phyloP scores from a whole-genome alignment of 495 filamentous ascomycete species.

The Lasiosphaeria hispida region DNA sequence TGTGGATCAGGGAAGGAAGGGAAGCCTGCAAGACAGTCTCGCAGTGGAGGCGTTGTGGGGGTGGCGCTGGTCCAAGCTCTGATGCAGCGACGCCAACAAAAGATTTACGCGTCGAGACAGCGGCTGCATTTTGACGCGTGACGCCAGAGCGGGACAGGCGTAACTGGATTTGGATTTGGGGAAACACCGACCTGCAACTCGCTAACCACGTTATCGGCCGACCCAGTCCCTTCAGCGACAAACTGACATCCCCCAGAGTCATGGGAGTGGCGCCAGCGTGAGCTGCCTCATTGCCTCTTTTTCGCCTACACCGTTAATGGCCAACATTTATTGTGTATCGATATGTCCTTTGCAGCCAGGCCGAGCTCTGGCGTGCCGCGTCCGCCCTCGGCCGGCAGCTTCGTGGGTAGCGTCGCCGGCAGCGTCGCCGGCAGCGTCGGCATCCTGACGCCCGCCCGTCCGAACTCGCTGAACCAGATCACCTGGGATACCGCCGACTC shows the following conservation, averaged over 20 bases:
- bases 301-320: conserved; percentile 21
- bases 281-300: not conserved
- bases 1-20: too few species aligned
- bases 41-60: not conserved
- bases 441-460: conserved; percentile 8
- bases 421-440: conserved; percentile 5
- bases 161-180: not conserved
- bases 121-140: conserved; percentile 4
- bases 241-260: too few species aligned
- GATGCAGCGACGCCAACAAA: too few species aligned
- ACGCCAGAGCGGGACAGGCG: conserved; percentile 8
- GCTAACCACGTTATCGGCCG: not conserved
- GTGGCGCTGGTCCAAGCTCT: not conserved
- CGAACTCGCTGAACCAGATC: not conserved
- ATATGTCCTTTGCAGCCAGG: conserved; percentile 36
- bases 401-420: conserved; percentile 17
- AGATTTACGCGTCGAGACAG: not conserved
- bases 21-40: too few species aligned
- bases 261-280: too few species aligned
- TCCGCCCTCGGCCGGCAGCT: conserved; percentile 29
- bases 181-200: not conserved
- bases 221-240: too few species aligned
- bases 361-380: conserved; percentile 38
- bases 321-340: conserved; percentile 18
- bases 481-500: not conserved